Conservation (phyloP, 129 eudicot species). For the Artemisia annua region DNA sequence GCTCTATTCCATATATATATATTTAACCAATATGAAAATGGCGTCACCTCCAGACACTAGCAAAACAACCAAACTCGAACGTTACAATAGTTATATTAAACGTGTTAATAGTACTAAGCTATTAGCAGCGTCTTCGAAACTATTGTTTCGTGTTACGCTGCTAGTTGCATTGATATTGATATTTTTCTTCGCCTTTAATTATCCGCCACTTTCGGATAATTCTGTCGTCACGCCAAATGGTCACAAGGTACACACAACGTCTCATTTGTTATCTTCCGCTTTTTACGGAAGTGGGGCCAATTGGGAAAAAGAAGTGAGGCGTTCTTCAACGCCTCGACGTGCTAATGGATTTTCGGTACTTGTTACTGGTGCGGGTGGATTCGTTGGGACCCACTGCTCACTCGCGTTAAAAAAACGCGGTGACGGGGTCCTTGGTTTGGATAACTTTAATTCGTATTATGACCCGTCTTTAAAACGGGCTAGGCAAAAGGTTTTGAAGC, state of each 20-base stretch:
- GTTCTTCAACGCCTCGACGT: conserved; percentile 70
- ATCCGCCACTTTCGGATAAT: conserved; percentile 52
- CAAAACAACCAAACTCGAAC: conserved; percentile 80
- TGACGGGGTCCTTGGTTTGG: conserved; percentile 71
- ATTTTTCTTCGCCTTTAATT: conserved; percentile 73
- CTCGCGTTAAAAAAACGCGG: conserved; percentile 69
- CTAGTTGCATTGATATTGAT: conserved; percentile 58
- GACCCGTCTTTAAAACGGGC: conserved; percentile 73
- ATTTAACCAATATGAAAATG: conserved; percentile 22
- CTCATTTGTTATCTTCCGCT: conserved; percentile 64
- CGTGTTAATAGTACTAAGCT: conserved; percentile 86
- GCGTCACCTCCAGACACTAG: conserved; percentile 63
- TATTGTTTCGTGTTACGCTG: conserved; percentile 81
- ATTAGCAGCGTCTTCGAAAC: conserved; percentile 80
- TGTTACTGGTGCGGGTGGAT: conserved; percentile 82
- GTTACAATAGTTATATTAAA: conserved; percentile 81
- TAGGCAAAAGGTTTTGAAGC: conserved; percentile 42
- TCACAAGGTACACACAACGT: conserved; percentile 47
- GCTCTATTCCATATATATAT: conserved; percentile 5
- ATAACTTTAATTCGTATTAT: conserved; percentile 64
- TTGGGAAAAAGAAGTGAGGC: conserved; percentile 82
- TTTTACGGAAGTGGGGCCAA: conserved; percentile 70
- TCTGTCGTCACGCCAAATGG: not conserved
- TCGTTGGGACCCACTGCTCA: conserved; percentile 67
- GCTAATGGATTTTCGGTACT: conserved; percentile 57